Evolutionary conservation across 208 protist species (phyloP).

Genomic region (Crithidia sp.): DNA sequence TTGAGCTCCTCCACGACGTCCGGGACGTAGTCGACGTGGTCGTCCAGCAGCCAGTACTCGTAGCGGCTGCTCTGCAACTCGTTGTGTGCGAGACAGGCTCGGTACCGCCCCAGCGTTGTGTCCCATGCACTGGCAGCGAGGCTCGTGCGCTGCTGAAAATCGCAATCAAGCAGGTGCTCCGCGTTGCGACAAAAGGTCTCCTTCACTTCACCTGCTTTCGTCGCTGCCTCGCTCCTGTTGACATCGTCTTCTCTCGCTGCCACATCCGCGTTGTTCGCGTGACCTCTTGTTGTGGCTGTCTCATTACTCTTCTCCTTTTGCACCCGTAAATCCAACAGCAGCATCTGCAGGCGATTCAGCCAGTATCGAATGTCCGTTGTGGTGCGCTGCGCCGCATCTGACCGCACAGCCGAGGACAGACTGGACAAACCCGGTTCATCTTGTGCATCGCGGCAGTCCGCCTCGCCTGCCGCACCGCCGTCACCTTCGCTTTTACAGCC

Average conservation of each 20-base stretch:
- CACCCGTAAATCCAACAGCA: conserved; percentile 37
- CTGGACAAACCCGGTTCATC: too few relatives aligned
- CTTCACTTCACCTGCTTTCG: neutral
- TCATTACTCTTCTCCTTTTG: too few relatives aligned
- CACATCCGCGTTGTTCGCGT: neutral
- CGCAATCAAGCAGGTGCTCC: conserved; percentile 17
- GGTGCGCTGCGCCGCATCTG: conserved; percentile 27
- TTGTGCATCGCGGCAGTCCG: too few relatives aligned
- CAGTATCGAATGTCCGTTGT: conserved; percentile 73
- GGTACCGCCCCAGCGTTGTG: conserved; percentile 31
- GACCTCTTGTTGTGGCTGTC: neutral
- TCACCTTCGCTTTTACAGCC: neutral
- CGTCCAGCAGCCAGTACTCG: conserved; percentile 45
- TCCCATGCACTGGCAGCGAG: conserved; percentile 41
- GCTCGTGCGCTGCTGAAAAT: conserved; percentile 21
- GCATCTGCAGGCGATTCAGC: conserved; percentile 74
- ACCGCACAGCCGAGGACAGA: neutral
- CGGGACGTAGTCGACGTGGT: conserved; percentile 29
- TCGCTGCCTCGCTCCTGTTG: neutral
- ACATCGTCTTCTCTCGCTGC: neutral
- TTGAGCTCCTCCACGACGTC: conserved; percentile 46
- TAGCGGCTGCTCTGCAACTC: conserved; percentile 53
- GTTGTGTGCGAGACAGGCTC: conserved; percentile 33
- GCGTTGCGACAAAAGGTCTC: neutral
- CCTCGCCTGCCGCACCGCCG: too few relatives aligned